Evolutionary conservation across 1,284 basidiomycete species (phyloP), one percentile per base, ranked within the genome.

Genomic region (Papiliotrema flavescens): DNA sequence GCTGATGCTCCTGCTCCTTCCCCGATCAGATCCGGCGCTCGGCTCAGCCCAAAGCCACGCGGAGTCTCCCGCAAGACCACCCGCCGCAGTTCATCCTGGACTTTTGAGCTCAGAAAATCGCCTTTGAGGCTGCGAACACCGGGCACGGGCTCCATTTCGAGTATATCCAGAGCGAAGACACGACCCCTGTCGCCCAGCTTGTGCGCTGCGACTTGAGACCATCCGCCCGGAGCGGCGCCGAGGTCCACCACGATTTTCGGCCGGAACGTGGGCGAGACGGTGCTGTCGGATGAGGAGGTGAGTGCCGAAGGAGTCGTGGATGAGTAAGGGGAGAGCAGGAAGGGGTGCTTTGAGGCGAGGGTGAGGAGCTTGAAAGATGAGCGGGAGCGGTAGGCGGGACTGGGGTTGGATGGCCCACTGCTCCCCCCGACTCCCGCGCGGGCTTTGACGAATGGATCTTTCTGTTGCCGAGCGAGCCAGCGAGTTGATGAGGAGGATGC

Each of bases 151-250:
- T 74, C 68, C 65, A 92, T 88, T 1, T 79, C 80, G 13, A 90
- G 77, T 20, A 89, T 74, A 74, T 92, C 90, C 39, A 91, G 82
- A 0, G 87, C 87, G 45, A 90, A 78, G 53, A 91, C 81, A 9
- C 78, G 80, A 2, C 84, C 53, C 42, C 49, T 41, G 2, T 43
- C 45, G 15, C 42, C 39, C 9, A 47, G 19, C 42, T 41, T 23
- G 37, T 54, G 81, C 23, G 79, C 79, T 0, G 86, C 85, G 20
- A 90, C 88, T 66, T 93, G 89, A 54, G 85, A 86, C 90, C 90
- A 93, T 0, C 90, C 89, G 5, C 90, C 90, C 0, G 90, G 90
- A 1, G 90, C 89, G 1, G 87, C 88, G 34, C 90, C 90, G 24
- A 94, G 81, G 72, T 93, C 90, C 2, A 92, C 83, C 0, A 92